Percentiles rank a stretch among this genome's conserved stretches.
phyloP scores from a whole-genome alignment of 371 early-diverging fungal genomes.

The Umbelopsis sp. region DNA sequence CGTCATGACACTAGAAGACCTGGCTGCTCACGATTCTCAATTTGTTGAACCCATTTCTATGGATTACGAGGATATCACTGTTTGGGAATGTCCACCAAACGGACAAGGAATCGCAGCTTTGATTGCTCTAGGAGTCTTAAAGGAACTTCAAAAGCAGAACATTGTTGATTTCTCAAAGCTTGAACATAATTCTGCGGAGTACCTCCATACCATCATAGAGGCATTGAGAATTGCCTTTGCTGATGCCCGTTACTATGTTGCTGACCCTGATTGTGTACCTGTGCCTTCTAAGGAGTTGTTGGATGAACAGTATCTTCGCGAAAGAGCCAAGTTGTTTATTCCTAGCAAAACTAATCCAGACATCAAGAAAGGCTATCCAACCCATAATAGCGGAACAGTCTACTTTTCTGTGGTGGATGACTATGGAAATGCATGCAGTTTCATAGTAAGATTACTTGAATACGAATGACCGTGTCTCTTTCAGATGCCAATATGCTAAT shows the following conservation, averaged over 20 bases:
- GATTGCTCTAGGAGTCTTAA: constrained; percentile 74
- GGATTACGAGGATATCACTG: constrained; percentile 64
- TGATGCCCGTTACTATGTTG: constrained; percentile 67
- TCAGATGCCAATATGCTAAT: not conserved
- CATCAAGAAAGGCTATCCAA: constrained; percentile 65
- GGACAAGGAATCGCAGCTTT: constrained; percentile 78
- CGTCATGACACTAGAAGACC: constrained; percentile 73
- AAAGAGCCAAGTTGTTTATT: constrained; percentile 63
- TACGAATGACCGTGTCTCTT: too few relatives aligned
- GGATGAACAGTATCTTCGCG: constrained; percentile 57
- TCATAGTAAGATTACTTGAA: constrained; percentile 54
- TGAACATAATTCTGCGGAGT: constrained; percentile 62
- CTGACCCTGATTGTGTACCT: constrained; percentile 67
- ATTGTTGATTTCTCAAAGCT: constrained; percentile 42
- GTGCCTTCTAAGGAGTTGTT: constrained; percentile 57
- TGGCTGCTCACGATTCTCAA: constrained; percentile 64
- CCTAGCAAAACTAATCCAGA: constrained; percentile 47
- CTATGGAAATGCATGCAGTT: constrained; percentile 85
- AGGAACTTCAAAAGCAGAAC: constrained; percentile 54
- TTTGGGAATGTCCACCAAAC: constrained; percentile 83
- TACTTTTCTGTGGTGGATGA: constrained; percentile 79
- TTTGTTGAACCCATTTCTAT: constrained; percentile 66
- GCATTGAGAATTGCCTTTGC: constrained; percentile 77
- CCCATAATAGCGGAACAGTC: constrained; percentile 69
- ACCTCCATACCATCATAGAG: constrained; percentile 73